These are phyloP conservation scores for Stagonosporopsis vannaccii DNA, from an alignment of 2,329 filamentous ascomycete species.

Conservation along the genomic window DNA sequence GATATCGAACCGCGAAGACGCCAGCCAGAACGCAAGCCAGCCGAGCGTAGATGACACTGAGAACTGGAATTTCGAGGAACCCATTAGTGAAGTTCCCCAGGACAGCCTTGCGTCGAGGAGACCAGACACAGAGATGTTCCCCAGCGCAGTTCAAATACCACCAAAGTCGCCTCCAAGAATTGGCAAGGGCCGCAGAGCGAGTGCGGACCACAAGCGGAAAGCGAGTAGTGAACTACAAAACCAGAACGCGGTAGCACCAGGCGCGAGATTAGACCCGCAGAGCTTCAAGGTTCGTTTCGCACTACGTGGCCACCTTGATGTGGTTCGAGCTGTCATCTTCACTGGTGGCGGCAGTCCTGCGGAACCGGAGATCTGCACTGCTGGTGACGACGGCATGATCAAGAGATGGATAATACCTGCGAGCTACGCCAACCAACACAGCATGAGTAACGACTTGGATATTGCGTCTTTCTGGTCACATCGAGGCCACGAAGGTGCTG, in stretches of 20 bases:
- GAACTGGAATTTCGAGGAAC: constrained; percentile 93
- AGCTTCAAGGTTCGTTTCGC: constrained; percentile 94
- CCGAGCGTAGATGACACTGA: constrained; percentile 65
- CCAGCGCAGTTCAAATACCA: constrained; percentile 76
- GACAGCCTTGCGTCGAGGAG: constrained; percentile 65
- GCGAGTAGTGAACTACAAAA: constrained; percentile 69
- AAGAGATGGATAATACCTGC: constrained; percentile 96
- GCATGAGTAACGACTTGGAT: constrained; percentile 79
- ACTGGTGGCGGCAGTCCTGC: constrained; percentile 94
- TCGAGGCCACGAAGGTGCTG: constrained; percentile 88
- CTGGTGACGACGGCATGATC: constrained; percentile 92
- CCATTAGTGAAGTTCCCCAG: constrained; percentile 64
- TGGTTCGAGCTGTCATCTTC: constrained; percentile 93
- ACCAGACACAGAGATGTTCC: constrained; percentile 88
- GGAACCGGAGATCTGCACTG: constrained; percentile 96
- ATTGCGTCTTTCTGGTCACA: constrained; percentile 95
- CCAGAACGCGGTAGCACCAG: constrained; percentile 53
- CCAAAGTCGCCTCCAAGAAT: constrained; percentile 79
- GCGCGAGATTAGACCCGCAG: constrained; percentile 68
- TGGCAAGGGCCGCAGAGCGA: constrained; percentile 75
- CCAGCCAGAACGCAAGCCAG: constrained; percentile 39
- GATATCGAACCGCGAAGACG: constrained; percentile 55
- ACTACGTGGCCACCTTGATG: constrained; percentile 89
- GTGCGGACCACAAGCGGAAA: constrained; percentile 68
- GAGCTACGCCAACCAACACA: constrained; percentile 70